phyloP scores from a whole-genome alignment of 257 asterid species.

The Solanum rostratum region DNA sequence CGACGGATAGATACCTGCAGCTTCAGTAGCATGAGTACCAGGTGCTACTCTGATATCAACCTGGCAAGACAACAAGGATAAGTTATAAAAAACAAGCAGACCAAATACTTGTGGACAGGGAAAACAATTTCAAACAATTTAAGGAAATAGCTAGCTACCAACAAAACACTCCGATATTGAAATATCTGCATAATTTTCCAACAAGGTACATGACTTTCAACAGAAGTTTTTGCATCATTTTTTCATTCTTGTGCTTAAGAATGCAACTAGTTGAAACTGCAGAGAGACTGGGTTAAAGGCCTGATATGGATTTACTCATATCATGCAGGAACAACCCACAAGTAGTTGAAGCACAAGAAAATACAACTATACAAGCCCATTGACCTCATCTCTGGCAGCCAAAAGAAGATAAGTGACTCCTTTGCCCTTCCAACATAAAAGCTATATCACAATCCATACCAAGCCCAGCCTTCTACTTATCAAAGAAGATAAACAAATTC shows the following conservation, averaged over 20 bases:
- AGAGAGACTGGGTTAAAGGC: not conserved
- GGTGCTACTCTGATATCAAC: conserved; percentile 93
- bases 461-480: not conserved
- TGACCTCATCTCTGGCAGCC: not conserved
- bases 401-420: not conserved
- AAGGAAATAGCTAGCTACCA: not conserved
- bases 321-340: not conserved
- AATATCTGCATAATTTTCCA: not conserved
- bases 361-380: not conserved
- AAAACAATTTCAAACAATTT: not conserved
- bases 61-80: conserved; percentile 22
- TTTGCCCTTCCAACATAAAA: not conserved
- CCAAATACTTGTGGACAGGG: not conserved
- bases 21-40: conserved; percentile 87
- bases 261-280: not conserved
- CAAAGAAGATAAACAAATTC: not conserved
- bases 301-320: not conserved
- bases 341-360: not conserved
- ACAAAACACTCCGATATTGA: not conserved
- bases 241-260: not conserved
- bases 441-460: not conserved
- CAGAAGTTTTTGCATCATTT: not conserved
- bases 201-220: not conserved
- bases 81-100: not conserved
- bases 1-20: conserved; percentile 54